Evolutionary conservation across 164 flowering plant species (phyloP), one percentile per base, ranked within the genome.

Genomic region (Nymphaea thermarum): DNA sequence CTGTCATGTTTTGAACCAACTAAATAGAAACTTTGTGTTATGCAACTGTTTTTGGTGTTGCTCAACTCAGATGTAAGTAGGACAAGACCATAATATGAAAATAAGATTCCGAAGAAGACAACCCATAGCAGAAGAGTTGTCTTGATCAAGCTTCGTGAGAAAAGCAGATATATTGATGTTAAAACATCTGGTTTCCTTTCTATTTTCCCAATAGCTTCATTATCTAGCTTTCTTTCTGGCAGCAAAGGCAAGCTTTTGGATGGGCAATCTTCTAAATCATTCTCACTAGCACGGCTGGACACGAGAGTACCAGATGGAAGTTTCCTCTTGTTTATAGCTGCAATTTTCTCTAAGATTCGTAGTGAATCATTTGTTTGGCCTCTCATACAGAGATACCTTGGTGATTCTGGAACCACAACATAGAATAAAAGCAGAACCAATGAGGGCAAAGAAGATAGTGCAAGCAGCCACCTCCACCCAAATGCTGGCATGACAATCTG

Each of bases 401-500:
- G 96, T 65, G 98, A 91, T 63, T 93, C 97, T 10, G 93, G 97
- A 43, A 81, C 75, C 12, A 74, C 16, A 17, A 67, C 5, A 66
- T 86, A 89, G 73, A 93, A 85, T 57, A 89, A 4, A 60, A 88
- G 93, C 67, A 91, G 85, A 63, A 85, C 61, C 2, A 80, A 80
- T 25, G 96, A 81, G 25, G 98, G 97, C 5, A 91, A 62, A 69
- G 93, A 75, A 64, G 97, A 91, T 43, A 93, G 42, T 44, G 80
- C 96, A 72, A 91, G 93, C 67, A 93, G 72, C 97, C 97, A 93
- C 75, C 98, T 89, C 98, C 98, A 91, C 44, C 96, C 96, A 72
- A 89, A 70, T 66, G 65, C 85, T 57, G 98, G 98, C 98, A 93
- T 87, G 71, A 91, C 71, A 64, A 81, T 63, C 98, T 93, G 82